Base-by-base conservation (phyloP, 73 alveolate genomes). In the Tetrahymena thermophila region DNA sequence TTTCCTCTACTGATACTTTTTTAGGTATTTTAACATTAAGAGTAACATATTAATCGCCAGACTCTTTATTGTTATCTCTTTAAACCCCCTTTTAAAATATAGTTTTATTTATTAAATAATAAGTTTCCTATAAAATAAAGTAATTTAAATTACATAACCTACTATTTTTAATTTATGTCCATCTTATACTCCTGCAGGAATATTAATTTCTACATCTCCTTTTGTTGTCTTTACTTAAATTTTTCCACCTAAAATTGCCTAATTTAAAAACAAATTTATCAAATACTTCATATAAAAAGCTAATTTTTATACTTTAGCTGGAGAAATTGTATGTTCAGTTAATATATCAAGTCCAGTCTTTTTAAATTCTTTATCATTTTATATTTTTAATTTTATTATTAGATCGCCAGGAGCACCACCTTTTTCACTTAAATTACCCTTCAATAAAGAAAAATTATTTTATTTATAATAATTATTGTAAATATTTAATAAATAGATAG, bases 401-500 rank as follows among this genome's bases (percentile, higher is more conserved):
- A 98, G 93, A 71, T 98, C 99, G 21, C 99, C 99, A 34, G 98
- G 95, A 38, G 98, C 98, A 23, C 98, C 99, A 35, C 96, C 96
- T 23, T 96, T 43, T n/a, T 97, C 97, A 16, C 97, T 89, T 43
- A 55, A 28, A 94, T 97, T 96, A 4, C 99, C 99, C 96, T 97
- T 98, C 58, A 96, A 31, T 25, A 71, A 25, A 13, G 4, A 19
- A n/a, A 71, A 71, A 71, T n/a, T n/a, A n/a, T n/a, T n/a, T n/a
- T n/a, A n/a, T n/a, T n/a, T n/a, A n/a, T n/a, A n/a, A n/a, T n/a
- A n/a, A n/a, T n/a, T n/a, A n/a, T n/a, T n/a, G n/a, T n/a, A n/a
- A n/a, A n/a, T n/a, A n/a, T 56, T 56, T 56, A 56, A 4, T 7
- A 21, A 7, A 0, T 10, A 56, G 14, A 40, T 40, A 40, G 10